Evolutionary conservation across 2,329 filamentous ascomycete species (phyloP).

Genomic region (Ilyonectria mors-panacis): DNA sequence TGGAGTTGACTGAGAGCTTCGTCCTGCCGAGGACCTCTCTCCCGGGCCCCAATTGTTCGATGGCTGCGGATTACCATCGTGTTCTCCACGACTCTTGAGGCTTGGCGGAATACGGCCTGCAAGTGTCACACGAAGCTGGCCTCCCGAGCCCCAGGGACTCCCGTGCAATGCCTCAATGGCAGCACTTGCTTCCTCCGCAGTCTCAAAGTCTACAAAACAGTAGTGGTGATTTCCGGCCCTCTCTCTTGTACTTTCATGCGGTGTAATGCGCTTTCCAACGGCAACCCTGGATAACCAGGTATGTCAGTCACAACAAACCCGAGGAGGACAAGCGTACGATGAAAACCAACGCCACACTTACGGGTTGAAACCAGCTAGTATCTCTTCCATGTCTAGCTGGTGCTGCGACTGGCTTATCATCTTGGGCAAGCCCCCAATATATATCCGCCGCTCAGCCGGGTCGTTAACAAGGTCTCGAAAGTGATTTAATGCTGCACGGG

Average conservation of each 20-base stretch:
- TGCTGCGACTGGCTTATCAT: slow-evolving; percentile 65
- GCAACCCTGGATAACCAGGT: slow-evolving; percentile 17
- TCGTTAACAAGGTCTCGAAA: too few relatives aligned
- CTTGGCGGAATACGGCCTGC: not conserved
- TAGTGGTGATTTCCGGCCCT: slow-evolving; percentile 72
- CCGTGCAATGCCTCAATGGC: slow-evolving; percentile 58
- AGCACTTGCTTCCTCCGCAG: slow-evolving; percentile 65
- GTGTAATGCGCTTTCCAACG: slow-evolving; percentile 70
- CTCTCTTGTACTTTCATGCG: slow-evolving; percentile 67
- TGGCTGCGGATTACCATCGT: not conserved
- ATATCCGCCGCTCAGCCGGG: slow-evolving; percentile 58
- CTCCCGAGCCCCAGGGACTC: slow-evolving; percentile 3
- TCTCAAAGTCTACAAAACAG: slow-evolving; percentile 76
- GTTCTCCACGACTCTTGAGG: not conserved
- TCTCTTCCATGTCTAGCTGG: slow-evolving; percentile 60
- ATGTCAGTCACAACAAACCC: not conserved
- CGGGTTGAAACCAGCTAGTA: slow-evolving; percentile 62
- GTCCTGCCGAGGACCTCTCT: not conserved
- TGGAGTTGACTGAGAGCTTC: not conserved
- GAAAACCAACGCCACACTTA: not conserved
- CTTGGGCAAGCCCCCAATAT: slow-evolving; percentile 65
- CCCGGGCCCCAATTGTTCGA: not conserved
- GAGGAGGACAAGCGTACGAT: not conserved
- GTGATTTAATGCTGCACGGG: too few relatives aligned
- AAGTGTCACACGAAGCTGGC: not conserved